These are phyloP conservation scores for Aspergillus terreus DNA, from an alignment of 2,329 filamentous ascomycete genomes.

Conservation along the genomic window DNA sequence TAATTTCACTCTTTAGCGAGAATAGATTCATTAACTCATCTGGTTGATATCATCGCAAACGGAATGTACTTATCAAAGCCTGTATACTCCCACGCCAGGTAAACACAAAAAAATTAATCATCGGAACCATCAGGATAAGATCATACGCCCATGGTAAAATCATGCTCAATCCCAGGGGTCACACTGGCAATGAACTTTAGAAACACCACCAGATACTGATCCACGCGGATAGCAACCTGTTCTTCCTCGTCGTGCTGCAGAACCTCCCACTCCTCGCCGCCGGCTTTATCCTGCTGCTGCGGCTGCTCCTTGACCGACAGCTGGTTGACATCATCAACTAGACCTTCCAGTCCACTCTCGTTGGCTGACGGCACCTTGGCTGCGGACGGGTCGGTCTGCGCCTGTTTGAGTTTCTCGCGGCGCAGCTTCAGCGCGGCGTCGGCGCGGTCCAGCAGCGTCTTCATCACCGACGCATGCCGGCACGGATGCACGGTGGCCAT, in stretches of 20 bases:
- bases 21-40: too few species aligned
- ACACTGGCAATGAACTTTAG: conserved; percentile 76
- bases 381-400: conserved; percentile 51
- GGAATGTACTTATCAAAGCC: neutral
- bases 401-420: conserved; percentile 71
- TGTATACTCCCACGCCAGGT: neutral
- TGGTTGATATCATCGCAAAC: too few species aligned
- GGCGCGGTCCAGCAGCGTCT: conserved; percentile 89
- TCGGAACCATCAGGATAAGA: neutral
- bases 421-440: conserved; percentile 89
- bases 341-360: conserved; percentile 69
- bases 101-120: neutral
- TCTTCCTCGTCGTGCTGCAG: conserved; percentile 50
- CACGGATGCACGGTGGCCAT: conserved; percentile 97
- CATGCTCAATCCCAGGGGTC: conserved; percentile 94
- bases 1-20: too few species aligned
- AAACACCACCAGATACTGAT: conserved; percentile 52
- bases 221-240: conserved; percentile 47
- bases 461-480: conserved; percentile 98
- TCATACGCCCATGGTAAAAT: conserved; percentile 94
- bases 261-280: conserved; percentile 63
- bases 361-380: conserved; percentile 15
- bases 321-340: conserved; percentile 75
- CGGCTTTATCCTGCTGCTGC: conserved; percentile 22
- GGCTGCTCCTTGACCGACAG: conserved; percentile 51